Evolutionary conservation across 2,329 filamentous ascomycete species (phyloP), one percentile per base, ranked within the genome.

Genomic region (Monilinia laxa): DNA sequence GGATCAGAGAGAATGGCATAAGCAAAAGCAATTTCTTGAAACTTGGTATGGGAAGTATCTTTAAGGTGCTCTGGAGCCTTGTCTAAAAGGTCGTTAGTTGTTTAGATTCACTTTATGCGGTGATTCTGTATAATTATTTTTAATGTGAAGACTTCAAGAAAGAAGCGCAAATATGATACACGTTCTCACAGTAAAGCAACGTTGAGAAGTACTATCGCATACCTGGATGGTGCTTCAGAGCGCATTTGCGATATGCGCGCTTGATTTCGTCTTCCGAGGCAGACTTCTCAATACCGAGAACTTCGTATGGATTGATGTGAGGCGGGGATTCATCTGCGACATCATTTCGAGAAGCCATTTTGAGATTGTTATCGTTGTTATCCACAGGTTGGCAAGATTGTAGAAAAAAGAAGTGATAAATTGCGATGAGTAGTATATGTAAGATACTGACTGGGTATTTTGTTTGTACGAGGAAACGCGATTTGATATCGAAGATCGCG

Each of bases 1-100:
- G 90, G 83, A 73, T 97, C 92, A 42, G 92, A 97, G 47, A 99
- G 90, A 60, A 99, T 86, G 45, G 93, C 94, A 76, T 98, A 97
- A 63, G 95, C 94, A 75, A 97, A 94, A 31, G 94, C 94, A 72
- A 99, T 88, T 72, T 90, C 84, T 79, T 99, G 95, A 78, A 99
- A 99, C 64, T 85, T 89, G 68, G 84, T 82, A 73, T 97, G 89
- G 2, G 95, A 94, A 53, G 84, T 80, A 35, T 88, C 84, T 75
- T 92, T 92, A 63, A 89, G 80, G 28, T 87, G 83, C 0, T 85
- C 82, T 20, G 86, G 72, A 4, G 88, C 91, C 81, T 97, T 97
- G 84, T 97, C 93, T 90, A 67, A 14, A 31, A 56, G 40, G 54
- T 53, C 53, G 67, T 70, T 68, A 71, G 68, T 25, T n/a, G n/a